A percentile compares a stretch with the other conserved stretches of the same genome.
Conservation (phyloP, 169 alveolate species). For the Cryptosporidium meleagridis region DNA sequence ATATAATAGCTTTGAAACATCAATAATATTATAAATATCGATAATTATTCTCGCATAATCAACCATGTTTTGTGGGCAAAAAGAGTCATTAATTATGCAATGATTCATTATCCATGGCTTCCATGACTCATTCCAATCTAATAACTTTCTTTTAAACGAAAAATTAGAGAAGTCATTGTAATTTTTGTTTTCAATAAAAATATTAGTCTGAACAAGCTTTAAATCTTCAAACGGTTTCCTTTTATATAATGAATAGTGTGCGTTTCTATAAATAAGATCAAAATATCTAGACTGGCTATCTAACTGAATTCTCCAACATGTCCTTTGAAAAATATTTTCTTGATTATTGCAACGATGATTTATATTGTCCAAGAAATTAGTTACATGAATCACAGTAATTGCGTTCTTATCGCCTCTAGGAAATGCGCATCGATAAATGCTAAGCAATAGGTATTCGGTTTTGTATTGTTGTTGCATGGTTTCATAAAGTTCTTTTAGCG, state of each 20-base stretch:
- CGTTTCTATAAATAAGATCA: conserved; percentile 75
- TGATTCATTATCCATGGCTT: conserved; percentile 50
- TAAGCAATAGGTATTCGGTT: conserved; percentile 66
- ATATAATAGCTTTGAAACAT: conserved; percentile 35
- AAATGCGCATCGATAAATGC: conserved; percentile 73
- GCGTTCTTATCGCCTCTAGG: conserved; percentile 25
- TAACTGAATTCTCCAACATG: conserved; percentile 75
- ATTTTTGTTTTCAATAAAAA: background rate
- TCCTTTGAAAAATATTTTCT: conserved; percentile 40
- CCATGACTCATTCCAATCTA: conserved; percentile 71
- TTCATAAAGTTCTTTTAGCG: conserved; percentile 75
- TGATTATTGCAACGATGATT: conserved; percentile 58
- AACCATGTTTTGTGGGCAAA: conserved; percentile 54
- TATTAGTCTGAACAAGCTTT: background rate
- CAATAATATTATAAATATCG: conserved; percentile 51
- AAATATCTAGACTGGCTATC: conserved; percentile 51
- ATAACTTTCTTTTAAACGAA: conserved; percentile 26
- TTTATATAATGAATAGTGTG: conserved; percentile 52
- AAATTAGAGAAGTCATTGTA: conserved; percentile 3
- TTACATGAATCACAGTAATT: conserved; percentile 51
- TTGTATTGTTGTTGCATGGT: conserved; percentile 29
- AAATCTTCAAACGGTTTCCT: conserved; percentile 3
- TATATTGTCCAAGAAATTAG: conserved; percentile 61
- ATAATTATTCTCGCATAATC: conserved; percentile 68
- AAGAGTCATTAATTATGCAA: conserved; percentile 34